phyloP scores from a whole-genome alignment of 805 yeast species.

The Ogataea saltuana region DNA sequence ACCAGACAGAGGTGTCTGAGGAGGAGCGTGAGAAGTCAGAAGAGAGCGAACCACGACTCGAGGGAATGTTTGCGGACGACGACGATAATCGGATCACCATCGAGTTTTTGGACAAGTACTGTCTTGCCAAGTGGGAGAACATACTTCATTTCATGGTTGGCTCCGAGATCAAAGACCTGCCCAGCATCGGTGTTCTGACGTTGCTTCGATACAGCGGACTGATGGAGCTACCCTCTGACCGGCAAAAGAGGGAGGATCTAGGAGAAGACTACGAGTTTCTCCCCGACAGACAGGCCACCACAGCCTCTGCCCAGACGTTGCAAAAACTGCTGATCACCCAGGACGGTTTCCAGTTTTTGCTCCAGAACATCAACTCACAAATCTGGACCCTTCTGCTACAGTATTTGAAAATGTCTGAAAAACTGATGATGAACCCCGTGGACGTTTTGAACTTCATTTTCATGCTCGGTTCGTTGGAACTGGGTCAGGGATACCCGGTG shows the following conservation, averaged over 20 bases:
- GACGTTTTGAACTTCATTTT: slow-evolving; percentile 93
- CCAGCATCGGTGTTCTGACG: slow-evolving; percentile 79
- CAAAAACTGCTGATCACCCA: slow-evolving; percentile 70
- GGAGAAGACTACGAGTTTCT: slow-evolving; percentile 26
- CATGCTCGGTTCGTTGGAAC: slow-evolving; percentile 87
- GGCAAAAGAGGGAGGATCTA: slow-evolving; percentile 29
- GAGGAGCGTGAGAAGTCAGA: slow-evolving; percentile 6
- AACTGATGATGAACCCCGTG: slow-evolving; percentile 89
- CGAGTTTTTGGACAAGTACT: slow-evolving; percentile 74
- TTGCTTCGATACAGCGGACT: slow-evolving; percentile 78
- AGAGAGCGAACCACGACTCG: slow-evolving; percentile 4
- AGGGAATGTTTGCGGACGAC: slow-evolving; percentile 68
- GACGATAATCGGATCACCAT: slow-evolving; percentile 54
- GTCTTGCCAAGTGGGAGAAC: slow-evolving; percentile 89
- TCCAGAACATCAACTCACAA: slow-evolving; percentile 92
- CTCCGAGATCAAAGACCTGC: slow-evolving; percentile 66
- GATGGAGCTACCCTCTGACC: slow-evolving; percentile 65
- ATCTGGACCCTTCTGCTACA: slow-evolving; percentile 91
- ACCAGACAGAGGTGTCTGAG: slow-evolving; percentile 13
- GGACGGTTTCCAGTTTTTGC: slow-evolving; percentile 87
- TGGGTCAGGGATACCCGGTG: slow-evolving; percentile 83
- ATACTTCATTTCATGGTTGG: slow-evolving; percentile 98
- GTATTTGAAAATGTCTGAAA: slow-evolving; percentile 81
- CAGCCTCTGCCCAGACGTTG: slow-evolving; percentile 24
- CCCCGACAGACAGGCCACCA: slow-evolving; percentile 20